These are phyloP conservation scores for Coemansia sp. DNA, from an alignment of 192 early-diverging fungal genomes.

Conservation along the genomic window DNA sequence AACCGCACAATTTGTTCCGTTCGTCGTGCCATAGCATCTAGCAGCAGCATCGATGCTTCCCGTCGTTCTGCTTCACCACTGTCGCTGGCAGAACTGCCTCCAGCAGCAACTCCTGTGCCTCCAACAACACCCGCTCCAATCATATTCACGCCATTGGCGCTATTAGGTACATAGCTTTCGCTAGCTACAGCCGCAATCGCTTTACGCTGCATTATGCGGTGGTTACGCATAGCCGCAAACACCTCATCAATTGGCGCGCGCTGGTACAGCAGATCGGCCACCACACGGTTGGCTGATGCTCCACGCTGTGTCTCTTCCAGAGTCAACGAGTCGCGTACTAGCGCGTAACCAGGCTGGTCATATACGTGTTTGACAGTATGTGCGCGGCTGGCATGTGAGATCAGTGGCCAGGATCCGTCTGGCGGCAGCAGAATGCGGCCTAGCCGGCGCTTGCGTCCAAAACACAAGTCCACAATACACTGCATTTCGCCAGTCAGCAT, in stretches of 20 bases:
- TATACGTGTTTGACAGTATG: constrained; percentile 46
- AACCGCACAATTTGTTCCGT: constrained; percentile 42
- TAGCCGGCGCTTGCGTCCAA: constrained; percentile 49
- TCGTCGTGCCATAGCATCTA: constrained; percentile 47
- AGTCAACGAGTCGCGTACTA: constrained; percentile 62
- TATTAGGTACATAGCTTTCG: constrained; percentile 46
- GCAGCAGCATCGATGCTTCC: constrained; percentile 36
- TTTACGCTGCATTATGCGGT: constrained; percentile 49
- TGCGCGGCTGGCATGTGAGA: constrained; percentile 60
- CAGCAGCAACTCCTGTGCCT: no score
- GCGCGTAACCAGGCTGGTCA: constrained; percentile 54
- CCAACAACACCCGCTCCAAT: no score
- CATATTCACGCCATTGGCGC: background rate
- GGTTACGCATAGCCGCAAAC: constrained; percentile 58
- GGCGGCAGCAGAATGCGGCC: constrained; percentile 51
- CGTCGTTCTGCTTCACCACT: constrained; percentile 25
- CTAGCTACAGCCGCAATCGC: constrained; percentile 42
- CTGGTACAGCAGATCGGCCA: constrained; percentile 71
- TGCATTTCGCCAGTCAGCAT: constrained; percentile 48
- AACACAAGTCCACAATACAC: constrained; percentile 47
- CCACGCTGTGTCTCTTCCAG: constrained; percentile 55
- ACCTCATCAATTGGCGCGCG: constrained; percentile 72
- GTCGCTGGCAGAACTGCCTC: constrained; percentile 12
- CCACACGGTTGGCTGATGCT: constrained; percentile 55
- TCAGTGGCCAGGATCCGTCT: constrained; percentile 75